Evolutionary conservation across 2,329 filamentous ascomycete species (phyloP), one percentile per base, ranked within the genome.

Genomic region (Phialophora chinensis): DNA sequence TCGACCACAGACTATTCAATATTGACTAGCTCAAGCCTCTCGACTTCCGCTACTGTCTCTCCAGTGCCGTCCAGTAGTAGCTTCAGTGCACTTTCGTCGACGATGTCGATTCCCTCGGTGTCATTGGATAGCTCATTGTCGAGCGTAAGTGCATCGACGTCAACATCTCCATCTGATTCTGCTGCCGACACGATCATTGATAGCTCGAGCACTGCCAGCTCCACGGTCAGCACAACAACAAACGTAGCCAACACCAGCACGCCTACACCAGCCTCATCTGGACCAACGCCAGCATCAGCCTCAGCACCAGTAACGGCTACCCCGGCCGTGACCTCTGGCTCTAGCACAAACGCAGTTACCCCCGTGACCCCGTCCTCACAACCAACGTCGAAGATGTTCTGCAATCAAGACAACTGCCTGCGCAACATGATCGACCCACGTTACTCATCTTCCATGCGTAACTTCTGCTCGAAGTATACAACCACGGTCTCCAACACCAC

Each of bases 361-460:
- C 62, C 67, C 6, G 56, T 65, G 20, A 61, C 65, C 20, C 38
- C 69, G 17, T 42, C 69, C n/a, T 38, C 69, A 31, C 42, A 68
- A 12, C 14, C 50, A 17, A 55, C 62, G 5, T 63, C 63, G 17
- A 66, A 62, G 52, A 54, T 67, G 60, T 52, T 63, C 29, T 69
- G 69, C 65, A 66, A 69, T 50, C 57, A 71, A 54, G 69, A 71
- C 49, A 67, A 69, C 47, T 71, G 69, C 57, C 56, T 71, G 17
- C 69, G 69, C 31, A 71, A 71, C 31, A 44, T 71, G 64, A 66
- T 71, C 6, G 69, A 69, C 44, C 49, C 59, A 23, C 65, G 65
- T 11, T 68, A 67, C 31, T 67, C 65, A 7, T 60, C 56, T 6
- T 52, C 62, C 5, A 67, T 63, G 61, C 23, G 53, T 25, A 20